A percentile compares a stretch with the other conserved stretches of the same genome.
Conservation (phyloP, 2,329 filamentous ascomycete species). For the Alternaria solani region DNA sequence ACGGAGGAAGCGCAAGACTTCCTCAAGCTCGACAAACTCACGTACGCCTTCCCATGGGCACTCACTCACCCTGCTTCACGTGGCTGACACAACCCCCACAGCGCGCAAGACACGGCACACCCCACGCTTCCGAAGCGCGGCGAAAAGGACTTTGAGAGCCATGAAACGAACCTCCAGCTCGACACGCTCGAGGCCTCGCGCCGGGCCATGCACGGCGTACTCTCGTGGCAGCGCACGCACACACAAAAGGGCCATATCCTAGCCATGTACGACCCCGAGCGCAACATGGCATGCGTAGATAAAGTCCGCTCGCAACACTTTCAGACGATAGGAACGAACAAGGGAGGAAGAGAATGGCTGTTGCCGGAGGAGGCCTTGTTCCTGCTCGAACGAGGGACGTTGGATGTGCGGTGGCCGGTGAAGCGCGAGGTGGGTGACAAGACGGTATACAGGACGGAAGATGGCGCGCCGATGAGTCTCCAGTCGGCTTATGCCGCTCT, state of each 20-base stretch:
- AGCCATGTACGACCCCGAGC: conserved; percentile 76
- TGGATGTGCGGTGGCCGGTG: conserved; percentile 86
- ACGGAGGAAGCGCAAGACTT: conserved; percentile 90
- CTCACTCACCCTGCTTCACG: neutral
- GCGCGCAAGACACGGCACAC: conserved; percentile 32
- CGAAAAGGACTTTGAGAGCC: conserved; percentile 96
- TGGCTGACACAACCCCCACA: conserved; percentile 20
- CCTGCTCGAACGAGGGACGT: conserved; percentile 82
- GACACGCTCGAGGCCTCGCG: conserved; percentile 81
- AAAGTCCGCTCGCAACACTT: conserved; percentile 76
- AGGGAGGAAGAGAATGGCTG: conserved; percentile 72
- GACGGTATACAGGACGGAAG: conserved; percentile 55
- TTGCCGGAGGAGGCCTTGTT: conserved; percentile 92
- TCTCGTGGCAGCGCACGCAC: conserved; percentile 79
- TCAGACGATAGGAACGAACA: conserved; percentile 73
- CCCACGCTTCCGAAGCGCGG: conserved; percentile 82
- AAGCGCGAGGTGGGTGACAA: conserved; percentile 42
- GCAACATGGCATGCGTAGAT: conserved; percentile 68
- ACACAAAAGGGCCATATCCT: conserved; percentile 70
- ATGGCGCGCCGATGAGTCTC: conserved; percentile 81
- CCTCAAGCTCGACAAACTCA: conserved; percentile 70
- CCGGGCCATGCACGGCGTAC: conserved; percentile 85
- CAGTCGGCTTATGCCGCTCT: conserved; percentile 90
- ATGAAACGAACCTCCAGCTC: conserved; percentile 84
- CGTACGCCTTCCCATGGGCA: conserved; percentile 52